phyloP scores from a whole-genome alignment of 257 asterid species.

The Henckelia pumila region DNA sequence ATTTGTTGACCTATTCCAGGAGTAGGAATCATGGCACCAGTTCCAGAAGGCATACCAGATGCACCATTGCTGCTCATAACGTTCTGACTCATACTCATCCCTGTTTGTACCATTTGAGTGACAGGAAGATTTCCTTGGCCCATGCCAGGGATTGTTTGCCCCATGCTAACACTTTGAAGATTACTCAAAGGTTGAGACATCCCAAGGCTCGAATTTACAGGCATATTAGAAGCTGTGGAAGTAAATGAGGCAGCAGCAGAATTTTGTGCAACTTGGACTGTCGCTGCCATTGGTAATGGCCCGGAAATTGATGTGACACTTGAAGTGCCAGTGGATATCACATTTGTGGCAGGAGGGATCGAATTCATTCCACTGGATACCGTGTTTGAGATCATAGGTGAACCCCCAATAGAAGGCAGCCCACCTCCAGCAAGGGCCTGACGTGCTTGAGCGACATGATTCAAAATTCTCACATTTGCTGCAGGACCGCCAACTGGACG shows the following conservation, averaged over 20 bases:
- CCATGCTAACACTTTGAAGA: constrained; percentile 62
- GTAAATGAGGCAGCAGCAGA: constrained; percentile 61
- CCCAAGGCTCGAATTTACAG: constrained; percentile 51
- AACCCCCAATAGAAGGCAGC: constrained; percentile 60
- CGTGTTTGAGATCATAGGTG: constrained; percentile 86
- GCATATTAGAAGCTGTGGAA: constrained; percentile 47
- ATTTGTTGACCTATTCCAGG: constrained; percentile 65
- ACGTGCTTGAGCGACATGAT: constrained; percentile 84
- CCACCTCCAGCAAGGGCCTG: constrained; percentile 82
- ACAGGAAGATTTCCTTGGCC: constrained; percentile 66
- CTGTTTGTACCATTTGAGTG: constrained; percentile 70
- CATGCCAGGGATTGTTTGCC: constrained; percentile 64
- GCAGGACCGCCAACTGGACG: constrained; percentile 79
- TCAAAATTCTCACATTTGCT: constrained; percentile 79
- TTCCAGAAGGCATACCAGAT: constrained; percentile 38
- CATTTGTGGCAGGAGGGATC: constrained; percentile 64
- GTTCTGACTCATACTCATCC: constrained; percentile 63
- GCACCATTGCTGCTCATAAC: constrained; percentile 47
- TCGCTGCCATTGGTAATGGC: constrained; percentile 53
- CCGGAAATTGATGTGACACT: constrained; percentile 56
- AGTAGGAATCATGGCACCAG: constrained; percentile 72
- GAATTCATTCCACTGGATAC: constrained; percentile 88
- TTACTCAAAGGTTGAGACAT: constrained; percentile 63
- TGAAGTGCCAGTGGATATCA: constrained; percentile 63
- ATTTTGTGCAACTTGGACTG: constrained; percentile 49